Conservation (phyloP, 1,284 basidiomycete species). For the Earliella scabrosa region DNA sequence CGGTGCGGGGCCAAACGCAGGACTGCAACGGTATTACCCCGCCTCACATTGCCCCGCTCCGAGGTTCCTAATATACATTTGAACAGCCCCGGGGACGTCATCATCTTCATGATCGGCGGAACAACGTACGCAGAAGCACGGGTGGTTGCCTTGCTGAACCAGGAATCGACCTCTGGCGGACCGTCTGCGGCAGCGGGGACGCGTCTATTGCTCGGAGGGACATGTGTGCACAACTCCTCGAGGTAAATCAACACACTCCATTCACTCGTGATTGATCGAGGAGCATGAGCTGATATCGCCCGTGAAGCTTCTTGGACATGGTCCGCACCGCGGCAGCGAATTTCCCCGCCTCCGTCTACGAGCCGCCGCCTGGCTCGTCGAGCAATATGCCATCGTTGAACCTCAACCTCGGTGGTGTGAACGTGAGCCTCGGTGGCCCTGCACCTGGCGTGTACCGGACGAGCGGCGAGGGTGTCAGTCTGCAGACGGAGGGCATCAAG, state of each 20-base stretch:
- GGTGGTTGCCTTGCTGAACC: conserved; percentile 83
- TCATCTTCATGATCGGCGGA: conserved; percentile 94
- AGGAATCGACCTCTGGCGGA: conserved; percentile 63
- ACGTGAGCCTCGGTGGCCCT: conserved; percentile 87
- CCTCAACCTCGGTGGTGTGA: conserved; percentile 89
- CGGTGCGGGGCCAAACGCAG: conserved; percentile 65
- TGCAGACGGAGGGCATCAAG: conserved; percentile 83
- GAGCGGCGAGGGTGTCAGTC: conserved; percentile 60
- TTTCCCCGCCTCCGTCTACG: conserved; percentile 70
- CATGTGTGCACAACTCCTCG: conserved; percentile 90
- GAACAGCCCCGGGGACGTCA: conserved; percentile 89
- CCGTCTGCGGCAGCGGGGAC: conserved; percentile 53
- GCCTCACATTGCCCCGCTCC: not conserved
- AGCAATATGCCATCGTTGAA: conserved; percentile 78
- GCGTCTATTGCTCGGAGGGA: conserved; percentile 87
- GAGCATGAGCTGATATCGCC: conserved; percentile 13
- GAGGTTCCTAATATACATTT: conserved; percentile 3
- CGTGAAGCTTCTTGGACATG: conserved; percentile 75
- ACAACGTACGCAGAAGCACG: conserved; percentile 94
- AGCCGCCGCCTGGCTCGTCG: conserved; percentile 70
- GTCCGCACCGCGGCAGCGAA: conserved; percentile 61
- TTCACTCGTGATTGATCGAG: conserved; percentile 10
- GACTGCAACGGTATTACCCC: conserved; percentile 62
- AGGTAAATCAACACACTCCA: conserved; percentile 53
- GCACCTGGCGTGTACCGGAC: conserved; percentile 83